phyloP scores from a whole-genome alignment of 2,329 filamentous ascomycete genomes.

The Colletotrichum cordylinicola region DNA sequence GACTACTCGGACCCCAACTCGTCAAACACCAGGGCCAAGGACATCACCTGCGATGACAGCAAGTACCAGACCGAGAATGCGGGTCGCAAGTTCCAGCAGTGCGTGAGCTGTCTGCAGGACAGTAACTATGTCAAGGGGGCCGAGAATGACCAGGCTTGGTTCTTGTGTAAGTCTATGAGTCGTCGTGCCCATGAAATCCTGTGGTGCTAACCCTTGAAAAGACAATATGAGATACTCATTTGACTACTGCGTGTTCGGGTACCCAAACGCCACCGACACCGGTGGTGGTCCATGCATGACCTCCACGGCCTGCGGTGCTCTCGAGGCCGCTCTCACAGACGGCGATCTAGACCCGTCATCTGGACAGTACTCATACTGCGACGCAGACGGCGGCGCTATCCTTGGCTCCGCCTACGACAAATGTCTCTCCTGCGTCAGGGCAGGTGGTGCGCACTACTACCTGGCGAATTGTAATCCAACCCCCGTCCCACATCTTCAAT shows the following conservation, averaged over 20 bases:
- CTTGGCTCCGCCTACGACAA: slow-evolving; percentile 36
- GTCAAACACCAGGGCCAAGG: slow-evolving; percentile 47
- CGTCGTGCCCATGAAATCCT: background rate
- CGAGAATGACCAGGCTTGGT: slow-evolving; percentile 62
- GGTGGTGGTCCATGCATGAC: slow-evolving; percentile 56
- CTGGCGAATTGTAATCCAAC: slow-evolving; percentile 54
- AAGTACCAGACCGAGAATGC: slow-evolving; percentile 40
- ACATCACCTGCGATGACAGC: slow-evolving; percentile 55
- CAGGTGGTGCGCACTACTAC: slow-evolving; percentile 45
- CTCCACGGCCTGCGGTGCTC: slow-evolving; percentile 53
- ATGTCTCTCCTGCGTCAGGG: slow-evolving; percentile 53
- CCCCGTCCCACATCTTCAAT: background rate
- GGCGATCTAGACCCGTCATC: slow-evolving; percentile 40
- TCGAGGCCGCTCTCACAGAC: slow-evolving; percentile 45
- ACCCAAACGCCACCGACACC: slow-evolving; percentile 51
- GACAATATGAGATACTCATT: slow-evolving; percentile 61
- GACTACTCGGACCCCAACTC: slow-evolving; percentile 52
- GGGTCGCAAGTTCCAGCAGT: slow-evolving; percentile 54
- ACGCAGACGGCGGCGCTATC: slow-evolving; percentile 42
- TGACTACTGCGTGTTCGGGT: slow-evolving; percentile 58
- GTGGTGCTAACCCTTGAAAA: slow-evolving; percentile 28
- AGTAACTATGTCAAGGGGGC: slow-evolving; percentile 51
- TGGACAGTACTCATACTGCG: slow-evolving; percentile 51
- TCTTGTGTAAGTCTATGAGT: slow-evolving; percentile 52
- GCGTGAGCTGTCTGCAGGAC: slow-evolving; percentile 58